phyloP scores from a whole-genome alignment of 805 yeast species.

The Candida maltosa region DNA sequence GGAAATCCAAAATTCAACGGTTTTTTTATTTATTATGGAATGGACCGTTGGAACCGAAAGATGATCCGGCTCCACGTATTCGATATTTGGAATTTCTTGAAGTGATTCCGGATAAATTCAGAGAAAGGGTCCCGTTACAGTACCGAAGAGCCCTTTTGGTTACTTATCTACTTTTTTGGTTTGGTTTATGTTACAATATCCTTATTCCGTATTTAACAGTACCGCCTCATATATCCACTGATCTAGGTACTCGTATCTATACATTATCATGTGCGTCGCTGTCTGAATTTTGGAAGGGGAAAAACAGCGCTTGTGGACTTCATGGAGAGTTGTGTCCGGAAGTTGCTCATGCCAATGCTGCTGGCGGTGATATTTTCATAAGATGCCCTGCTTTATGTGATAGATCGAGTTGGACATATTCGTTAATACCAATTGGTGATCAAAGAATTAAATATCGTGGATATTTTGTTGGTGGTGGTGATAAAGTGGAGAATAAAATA shows the following conservation, averaged over 20 bases:
- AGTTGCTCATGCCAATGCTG: constrained; percentile 11
- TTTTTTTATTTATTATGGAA: constrained; percentile 40
- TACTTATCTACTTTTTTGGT: constrained; percentile 48
- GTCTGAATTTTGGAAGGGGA: constrained; percentile 66
- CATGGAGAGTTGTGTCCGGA: constrained; percentile 60
- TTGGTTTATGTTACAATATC: constrained; percentile 30
- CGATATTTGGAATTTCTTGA: constrained; percentile 25
- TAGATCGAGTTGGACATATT: constrained; percentile 70
- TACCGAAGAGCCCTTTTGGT: constrained; percentile 26
- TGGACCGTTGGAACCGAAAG: constrained; percentile 53
- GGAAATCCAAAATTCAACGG: constrained; percentile 5
- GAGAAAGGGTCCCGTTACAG: constrained; percentile 18
- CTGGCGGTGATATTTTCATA: constrained; percentile 49
- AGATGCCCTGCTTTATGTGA: constrained; percentile 90
- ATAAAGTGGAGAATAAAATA: constrained; percentile 8
- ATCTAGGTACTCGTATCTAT: constrained; percentile 26
- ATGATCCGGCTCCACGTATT: constrained; percentile 44
- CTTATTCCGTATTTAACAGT: constrained; percentile 45
- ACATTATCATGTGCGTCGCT: constrained; percentile 49
- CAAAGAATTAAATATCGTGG: constrained; percentile 65
- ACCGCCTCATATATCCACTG: constrained; percentile 29
- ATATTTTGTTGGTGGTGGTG: constrained; percentile 77
- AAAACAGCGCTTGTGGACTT: constrained; percentile 72
- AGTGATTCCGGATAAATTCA: constrained; percentile 39
- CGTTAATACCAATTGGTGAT: constrained; percentile 72